phyloP scores from a whole-genome alignment of 169 alveolate genomes.

The Plasmodium blacklocki region DNA sequence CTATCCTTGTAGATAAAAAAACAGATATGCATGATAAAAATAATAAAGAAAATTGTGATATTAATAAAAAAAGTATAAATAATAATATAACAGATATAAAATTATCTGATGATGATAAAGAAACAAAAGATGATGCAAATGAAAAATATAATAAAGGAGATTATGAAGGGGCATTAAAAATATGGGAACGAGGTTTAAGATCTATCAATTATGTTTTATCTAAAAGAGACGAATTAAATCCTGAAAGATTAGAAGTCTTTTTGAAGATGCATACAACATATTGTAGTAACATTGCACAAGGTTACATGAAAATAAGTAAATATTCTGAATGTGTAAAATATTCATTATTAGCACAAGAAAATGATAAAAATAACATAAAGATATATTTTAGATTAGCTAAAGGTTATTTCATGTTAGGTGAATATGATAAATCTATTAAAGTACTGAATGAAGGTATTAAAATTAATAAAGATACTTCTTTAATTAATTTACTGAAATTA shows the following conservation, averaged over 20 bases:
- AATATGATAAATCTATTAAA: slow-evolving; percentile 55
- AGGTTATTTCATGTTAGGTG: slow-evolving; percentile 75
- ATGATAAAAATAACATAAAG: slow-evolving; percentile 55
- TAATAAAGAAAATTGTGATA: slow-evolving; percentile 9
- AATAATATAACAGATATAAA: neutral
- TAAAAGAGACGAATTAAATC: slow-evolving; percentile 57
- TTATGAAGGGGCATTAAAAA: slow-evolving; percentile 65
- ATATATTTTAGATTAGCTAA: slow-evolving; percentile 65
- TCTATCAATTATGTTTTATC: slow-evolving; percentile 66
- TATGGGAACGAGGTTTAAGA: slow-evolving; percentile 66
- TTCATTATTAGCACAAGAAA: slow-evolving; percentile 59
- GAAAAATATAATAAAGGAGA: slow-evolving; percentile 63
- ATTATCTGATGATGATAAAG: slow-evolving; percentile 42
- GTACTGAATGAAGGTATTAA: slow-evolving; percentile 71
- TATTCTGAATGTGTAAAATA: slow-evolving; percentile 74
- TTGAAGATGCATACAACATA: slow-evolving; percentile 49
- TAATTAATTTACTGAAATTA: slow-evolving; percentile 52
- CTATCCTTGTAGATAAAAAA: neutral
- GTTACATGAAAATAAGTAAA: slow-evolving; percentile 52
- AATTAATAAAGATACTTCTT: slow-evolving; percentile 40
- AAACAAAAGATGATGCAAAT: slow-evolving; percentile 71
- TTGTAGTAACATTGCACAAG: slow-evolving; percentile 75
- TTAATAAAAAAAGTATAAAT: neutral
- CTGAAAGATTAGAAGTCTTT: slow-evolving; percentile 32
- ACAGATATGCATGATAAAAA: neutral